phyloP scores from a whole-genome alignment of 2,329 filamentous ascomycete genomes.

The Chaetomium strumarium region DNA sequence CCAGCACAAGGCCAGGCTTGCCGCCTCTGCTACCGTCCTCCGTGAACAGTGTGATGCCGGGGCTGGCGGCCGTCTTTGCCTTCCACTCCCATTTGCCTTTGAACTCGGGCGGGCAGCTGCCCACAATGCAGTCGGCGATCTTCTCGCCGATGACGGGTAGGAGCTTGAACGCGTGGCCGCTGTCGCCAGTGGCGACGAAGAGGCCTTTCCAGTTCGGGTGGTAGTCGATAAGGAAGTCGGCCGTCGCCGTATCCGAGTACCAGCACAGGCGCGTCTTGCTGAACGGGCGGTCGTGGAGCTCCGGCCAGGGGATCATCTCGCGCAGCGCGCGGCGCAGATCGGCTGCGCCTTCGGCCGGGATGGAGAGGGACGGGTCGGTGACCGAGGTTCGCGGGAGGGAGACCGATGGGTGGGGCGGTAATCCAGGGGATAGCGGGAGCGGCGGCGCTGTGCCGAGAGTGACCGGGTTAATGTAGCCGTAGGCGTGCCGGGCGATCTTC shows the following conservation, averaged over 20 bases:
- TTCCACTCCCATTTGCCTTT: conserved; percentile 59
- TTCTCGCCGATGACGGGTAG: conserved; percentile 59
- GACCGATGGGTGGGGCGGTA: conserved; percentile 21
- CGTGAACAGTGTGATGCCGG: conserved; percentile 28
- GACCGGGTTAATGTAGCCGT: conserved; percentile 57
- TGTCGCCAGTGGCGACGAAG: conserved; percentile 58
- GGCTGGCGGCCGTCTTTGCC: conserved; percentile 25
- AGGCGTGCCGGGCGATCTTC: conserved; percentile 65
- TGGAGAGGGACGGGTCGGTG: conserved; percentile 41
- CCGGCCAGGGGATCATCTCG: conserved; percentile 52
- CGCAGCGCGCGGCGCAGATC: conserved; percentile 56
- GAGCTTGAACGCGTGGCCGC: conserved; percentile 65
- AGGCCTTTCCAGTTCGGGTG: conserved; percentile 56
- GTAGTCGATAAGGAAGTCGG: conserved; percentile 65
- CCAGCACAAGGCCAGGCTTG: conserved; percentile 39
- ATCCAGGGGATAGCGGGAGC: conserved; percentile 11
- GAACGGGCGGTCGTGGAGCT: conserved; percentile 55
- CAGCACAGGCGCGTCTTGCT: conserved; percentile 61
- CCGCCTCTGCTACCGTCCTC: conserved; percentile 51
- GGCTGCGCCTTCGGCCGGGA: conserved; percentile 55
- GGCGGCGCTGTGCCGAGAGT: conserved; percentile 19
- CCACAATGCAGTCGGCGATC: conserved; percentile 50
- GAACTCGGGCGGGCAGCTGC: conserved; percentile 45
- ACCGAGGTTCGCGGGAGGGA: conserved; percentile 43
- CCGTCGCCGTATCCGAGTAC: conserved; percentile 69